phyloP scores from a whole-genome alignment of 306 rosid genomes.

The Cicer chorassanicum region DNA sequence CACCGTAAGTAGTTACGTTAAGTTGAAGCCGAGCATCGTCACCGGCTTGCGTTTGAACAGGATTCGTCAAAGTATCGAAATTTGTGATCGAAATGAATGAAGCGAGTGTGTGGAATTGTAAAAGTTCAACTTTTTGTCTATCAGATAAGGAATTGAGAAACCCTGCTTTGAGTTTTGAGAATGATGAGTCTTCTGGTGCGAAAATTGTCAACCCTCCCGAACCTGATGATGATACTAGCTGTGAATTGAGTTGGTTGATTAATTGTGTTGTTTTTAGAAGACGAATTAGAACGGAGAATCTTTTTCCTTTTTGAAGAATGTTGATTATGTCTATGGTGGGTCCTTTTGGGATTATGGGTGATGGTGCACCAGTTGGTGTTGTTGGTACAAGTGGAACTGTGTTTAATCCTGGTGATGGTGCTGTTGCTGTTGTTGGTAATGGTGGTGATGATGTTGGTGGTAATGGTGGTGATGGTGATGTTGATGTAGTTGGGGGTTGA shows the following conservation, averaged over 20 bases:
- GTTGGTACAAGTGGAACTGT: constrained; percentile 44
- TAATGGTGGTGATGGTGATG: constrained; percentile 33
- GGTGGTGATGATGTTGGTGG: constrained; percentile 31
- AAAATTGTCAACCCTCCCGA: constrained; percentile 64
- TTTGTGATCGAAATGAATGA: constrained; percentile 52
- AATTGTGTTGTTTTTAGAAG: constrained; percentile 62
- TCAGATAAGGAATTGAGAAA: constrained; percentile 62
- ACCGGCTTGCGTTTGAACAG: constrained; percentile 73
- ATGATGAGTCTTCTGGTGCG: constrained; percentile 66
- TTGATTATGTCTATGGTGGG: constrained; percentile 50
- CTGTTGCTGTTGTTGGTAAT: constrained; percentile 32
- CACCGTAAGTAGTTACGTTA: constrained; percentile 60
- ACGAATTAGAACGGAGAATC: constrained; percentile 61
- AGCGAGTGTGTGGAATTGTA: constrained; percentile 68
- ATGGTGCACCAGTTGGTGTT: constrained; percentile 53
- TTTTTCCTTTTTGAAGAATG: constrained; percentile 68
- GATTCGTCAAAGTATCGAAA: constrained; percentile 76
- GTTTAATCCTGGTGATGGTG: constrained; percentile 52
- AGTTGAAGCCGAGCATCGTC: constrained; percentile 63
- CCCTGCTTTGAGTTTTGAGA: constrained; percentile 69
- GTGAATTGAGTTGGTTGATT: constrained; percentile 58
- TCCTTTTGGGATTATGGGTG: constrained; percentile 55
- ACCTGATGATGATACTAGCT: constrained; percentile 60
- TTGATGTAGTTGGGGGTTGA: constrained; percentile 50
- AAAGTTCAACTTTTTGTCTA: constrained; percentile 62